Conservation (phyloP, 345 rosid genomes). For the Linum lewisii region DNA sequence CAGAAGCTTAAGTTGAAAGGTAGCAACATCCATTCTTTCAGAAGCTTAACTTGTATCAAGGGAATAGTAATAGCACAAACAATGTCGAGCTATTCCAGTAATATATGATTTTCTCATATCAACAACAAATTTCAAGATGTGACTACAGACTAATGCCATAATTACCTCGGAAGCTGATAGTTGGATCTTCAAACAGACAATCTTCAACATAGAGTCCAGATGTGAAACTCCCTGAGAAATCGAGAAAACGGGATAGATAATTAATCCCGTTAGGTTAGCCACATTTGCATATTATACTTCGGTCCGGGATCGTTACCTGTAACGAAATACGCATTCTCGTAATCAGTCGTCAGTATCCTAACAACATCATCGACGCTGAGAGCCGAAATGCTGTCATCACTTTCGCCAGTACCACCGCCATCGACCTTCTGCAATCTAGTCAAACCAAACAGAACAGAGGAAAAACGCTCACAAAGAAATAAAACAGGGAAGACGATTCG, state of each 20-base stretch:
- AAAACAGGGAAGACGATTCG: background rate
- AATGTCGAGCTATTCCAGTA: background rate
- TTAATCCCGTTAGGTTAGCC: background rate
- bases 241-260: background rate
- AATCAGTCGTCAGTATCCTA: constrained; percentile 47
- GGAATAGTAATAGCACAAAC: no score
- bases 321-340: constrained; percentile 72
- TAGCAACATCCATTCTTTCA: no score
- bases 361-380: constrained; percentile 47
- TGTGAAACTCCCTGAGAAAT: constrained; percentile 51
- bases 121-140: background rate
- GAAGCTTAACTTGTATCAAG: no score
- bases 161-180: constrained; percentile 74
- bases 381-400: constrained; percentile 22
- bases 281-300: background rate
- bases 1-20: no score
- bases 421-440: constrained; percentile 7
- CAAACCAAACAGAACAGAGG: background rate
- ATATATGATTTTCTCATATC: background rate
- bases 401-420: constrained; percentile 16
- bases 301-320: constrained; percentile 36
- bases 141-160: background rate
- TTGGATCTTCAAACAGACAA: constrained; percentile 85
- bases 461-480: background rate
- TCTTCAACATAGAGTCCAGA: constrained; percentile 50